These are phyloP conservation scores for Carex littledalei DNA, from an alignment of 176 grass and related monocot genomes.

Conservation along the genomic window DNA sequence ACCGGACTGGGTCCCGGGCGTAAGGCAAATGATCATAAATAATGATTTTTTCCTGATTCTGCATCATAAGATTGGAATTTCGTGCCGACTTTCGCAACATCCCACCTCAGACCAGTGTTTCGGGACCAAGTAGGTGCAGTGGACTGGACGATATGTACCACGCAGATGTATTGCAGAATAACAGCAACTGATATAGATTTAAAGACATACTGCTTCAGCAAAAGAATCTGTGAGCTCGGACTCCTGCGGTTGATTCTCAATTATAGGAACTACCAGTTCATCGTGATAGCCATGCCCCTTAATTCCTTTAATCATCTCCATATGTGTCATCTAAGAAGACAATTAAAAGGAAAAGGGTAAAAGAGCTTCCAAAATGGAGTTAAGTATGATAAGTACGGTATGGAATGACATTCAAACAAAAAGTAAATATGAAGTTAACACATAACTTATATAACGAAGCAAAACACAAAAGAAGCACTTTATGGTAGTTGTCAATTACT, in stretches of 20 bases:
- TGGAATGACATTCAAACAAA: neutral
- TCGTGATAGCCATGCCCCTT: slow-evolving; percentile 88
- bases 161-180: neutral
- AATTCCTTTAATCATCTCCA: slow-evolving; percentile 99
- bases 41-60: too few relatives aligned
- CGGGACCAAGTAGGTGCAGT: too few relatives aligned
- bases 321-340: slow-evolving; percentile 70
- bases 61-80: too few relatives aligned
- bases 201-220: slow-evolving; percentile 56
- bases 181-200: neutral
- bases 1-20: too few relatives aligned
- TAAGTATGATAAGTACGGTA: slow-evolving; percentile 14
- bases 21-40: too few relatives aligned
- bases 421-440: neutral
- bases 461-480: neutral
- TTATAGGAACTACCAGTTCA: slow-evolving; percentile 90
- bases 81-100: too few relatives aligned
- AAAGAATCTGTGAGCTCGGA: slow-evolving; percentile 88
- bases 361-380: slow-evolving; percentile 1
- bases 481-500: neutral
- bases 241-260: slow-evolving; percentile 89
- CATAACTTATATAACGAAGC: slow-evolving; percentile 1
- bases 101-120: too few relatives aligned
- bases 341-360: neutral
- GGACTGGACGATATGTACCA: neutral